These are phyloP conservation scores for Rutstroemia sydowiana DNA, from an alignment of 2,329 filamentous ascomycete species.

Conservation along the genomic window DNA sequence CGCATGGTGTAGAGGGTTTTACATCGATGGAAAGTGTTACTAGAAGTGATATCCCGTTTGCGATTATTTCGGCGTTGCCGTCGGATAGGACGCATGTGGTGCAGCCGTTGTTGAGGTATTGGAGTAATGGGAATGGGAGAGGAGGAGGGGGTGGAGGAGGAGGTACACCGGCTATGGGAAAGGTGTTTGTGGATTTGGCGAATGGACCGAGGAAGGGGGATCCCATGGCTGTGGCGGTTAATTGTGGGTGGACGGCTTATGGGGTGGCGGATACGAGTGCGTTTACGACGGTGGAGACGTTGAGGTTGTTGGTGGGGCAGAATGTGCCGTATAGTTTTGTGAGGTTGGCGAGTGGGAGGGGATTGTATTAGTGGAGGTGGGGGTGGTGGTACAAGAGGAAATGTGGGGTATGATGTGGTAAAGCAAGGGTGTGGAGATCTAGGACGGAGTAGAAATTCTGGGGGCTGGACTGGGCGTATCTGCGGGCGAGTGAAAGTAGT, in stretches of 20 bases:
- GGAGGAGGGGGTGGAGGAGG: conserved; percentile 28
- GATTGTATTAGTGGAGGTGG: conserved; percentile 35
- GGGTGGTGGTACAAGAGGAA: too few relatives aligned
- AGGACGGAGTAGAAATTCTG: too few relatives aligned
- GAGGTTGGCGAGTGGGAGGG: conserved; percentile 57
- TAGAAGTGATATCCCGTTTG: conserved; percentile 70
- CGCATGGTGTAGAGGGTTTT: conserved; percentile 56
- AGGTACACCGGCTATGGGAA: too few relatives aligned
- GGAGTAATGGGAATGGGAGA: conserved; percentile 36
- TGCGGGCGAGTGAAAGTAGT: too few relatives aligned
- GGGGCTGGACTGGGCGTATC: too few relatives aligned
- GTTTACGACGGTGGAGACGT: conserved; percentile 76
- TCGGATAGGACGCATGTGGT: conserved; percentile 74
- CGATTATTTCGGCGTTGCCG: conserved; percentile 71
- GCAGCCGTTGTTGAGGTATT: conserved; percentile 69
- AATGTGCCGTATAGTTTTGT: conserved; percentile 88
- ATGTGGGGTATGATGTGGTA: too few relatives aligned
- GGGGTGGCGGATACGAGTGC: conserved; percentile 73
- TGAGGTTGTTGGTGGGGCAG: conserved; percentile 72
- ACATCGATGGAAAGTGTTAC: conserved; percentile 72
- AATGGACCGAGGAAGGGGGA: conserved; percentile 57
- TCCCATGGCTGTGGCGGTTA: conserved; percentile 61
- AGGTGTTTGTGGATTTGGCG: conserved; percentile 76
- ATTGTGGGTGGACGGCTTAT: conserved; percentile 72
- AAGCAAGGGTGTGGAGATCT: too few relatives aligned